Evolutionary conservation across 1,284 basidiomycete species (phyloP).

Genomic region (Phellopilus nigrolimitatus): DNA sequence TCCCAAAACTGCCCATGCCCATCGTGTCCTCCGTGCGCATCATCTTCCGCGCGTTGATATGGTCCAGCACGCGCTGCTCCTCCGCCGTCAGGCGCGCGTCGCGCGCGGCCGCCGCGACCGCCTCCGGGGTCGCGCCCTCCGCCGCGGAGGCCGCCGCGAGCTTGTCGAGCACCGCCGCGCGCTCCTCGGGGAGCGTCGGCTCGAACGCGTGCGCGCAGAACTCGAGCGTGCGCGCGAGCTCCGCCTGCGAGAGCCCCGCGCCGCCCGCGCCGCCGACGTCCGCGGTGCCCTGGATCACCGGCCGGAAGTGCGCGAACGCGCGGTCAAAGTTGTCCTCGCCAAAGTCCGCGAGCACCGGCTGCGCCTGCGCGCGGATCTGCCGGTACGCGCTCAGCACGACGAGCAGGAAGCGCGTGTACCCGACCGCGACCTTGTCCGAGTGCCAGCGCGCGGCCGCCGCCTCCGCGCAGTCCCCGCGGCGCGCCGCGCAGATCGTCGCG

Average conservation of each 20-base stretch:
- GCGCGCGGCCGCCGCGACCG: too few species aligned
- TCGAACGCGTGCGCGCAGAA: conserved; percentile 37
- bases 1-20: conserved; percentile 32
- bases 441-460: conserved; percentile 47
- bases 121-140: too few species aligned
- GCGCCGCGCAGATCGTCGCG: conserved; percentile 50
- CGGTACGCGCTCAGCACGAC: conserved; percentile 62
- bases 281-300: conserved; percentile 55
- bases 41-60: conserved; percentile 36
- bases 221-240: conserved; percentile 49
- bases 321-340: conserved; percentile 59
- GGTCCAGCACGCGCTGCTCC: conserved; percentile 32
- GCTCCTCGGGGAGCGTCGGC: conserved; percentile 33
- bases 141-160: too few species aligned
- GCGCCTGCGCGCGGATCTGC: conserved; percentile 52
- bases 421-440: conserved; percentile 51
- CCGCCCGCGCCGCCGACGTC: conserved; percentile 58
- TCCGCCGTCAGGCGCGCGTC: conserved; percentile 18
- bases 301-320: conserved; percentile 53
- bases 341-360: conserved; percentile 46
- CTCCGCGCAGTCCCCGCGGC: conserved; percentile 53
- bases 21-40: conserved; percentile 37
- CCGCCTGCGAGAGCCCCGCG: conserved; percentile 58
- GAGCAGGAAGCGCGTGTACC: conserved; percentile 67
- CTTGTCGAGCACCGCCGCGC: conserved; percentile 27